A percentile compares a stretch with the other conserved stretches of the same genome.
phyloP scores from a whole-genome alignment of 352 stramenopile species.

The Plasmopara halstedii region DNA sequence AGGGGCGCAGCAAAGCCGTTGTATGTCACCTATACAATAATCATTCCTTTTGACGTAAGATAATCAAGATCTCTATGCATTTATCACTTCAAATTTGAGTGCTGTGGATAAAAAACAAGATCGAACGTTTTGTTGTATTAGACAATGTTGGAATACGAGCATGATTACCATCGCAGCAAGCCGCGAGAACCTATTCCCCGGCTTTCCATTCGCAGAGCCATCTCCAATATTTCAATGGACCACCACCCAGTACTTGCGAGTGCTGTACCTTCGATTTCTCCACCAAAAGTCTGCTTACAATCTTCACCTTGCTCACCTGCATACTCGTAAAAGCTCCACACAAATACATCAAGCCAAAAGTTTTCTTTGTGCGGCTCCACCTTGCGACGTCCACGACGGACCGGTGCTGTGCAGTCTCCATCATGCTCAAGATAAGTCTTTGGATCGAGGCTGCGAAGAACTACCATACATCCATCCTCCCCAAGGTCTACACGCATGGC shows the following conservation, averaged over 20 bases:
- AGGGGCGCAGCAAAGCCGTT: too few relatives aligned
- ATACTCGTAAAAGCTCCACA: constrained; percentile 55
- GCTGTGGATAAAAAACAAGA: too few relatives aligned
- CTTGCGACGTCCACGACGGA: constrained; percentile 49
- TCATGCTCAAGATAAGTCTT: constrained; percentile 44
- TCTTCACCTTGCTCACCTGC: constrained; percentile 29
- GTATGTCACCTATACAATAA: too few relatives aligned
- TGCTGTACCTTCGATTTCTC: constrained; percentile 46
- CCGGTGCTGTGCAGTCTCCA: constrained; percentile 34
- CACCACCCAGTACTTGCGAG: constrained; percentile 50
- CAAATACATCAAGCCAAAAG: constrained; percentile 65
- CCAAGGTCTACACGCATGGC: constrained; percentile 44
- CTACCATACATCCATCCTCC: constrained; percentile 28
- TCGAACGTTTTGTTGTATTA: too few relatives aligned
- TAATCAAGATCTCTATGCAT: too few relatives aligned
- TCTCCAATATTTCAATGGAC: constrained; percentile 69
- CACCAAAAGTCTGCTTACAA: constrained; percentile 53
- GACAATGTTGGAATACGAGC: too few relatives aligned
- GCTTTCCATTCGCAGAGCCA: constrained; percentile 50
- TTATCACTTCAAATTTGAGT: too few relatives aligned
- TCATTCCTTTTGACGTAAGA: too few relatives aligned
- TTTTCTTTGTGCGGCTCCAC: constrained; percentile 40
- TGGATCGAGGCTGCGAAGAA: constrained; percentile 51
- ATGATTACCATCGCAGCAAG: constrained; percentile 21
- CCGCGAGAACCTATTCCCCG: constrained; percentile 36